These are phyloP conservation scores for Lenzites betulinus DNA, from an alignment of 768 basidiomycete genomes.

Conservation along the genomic window DNA sequence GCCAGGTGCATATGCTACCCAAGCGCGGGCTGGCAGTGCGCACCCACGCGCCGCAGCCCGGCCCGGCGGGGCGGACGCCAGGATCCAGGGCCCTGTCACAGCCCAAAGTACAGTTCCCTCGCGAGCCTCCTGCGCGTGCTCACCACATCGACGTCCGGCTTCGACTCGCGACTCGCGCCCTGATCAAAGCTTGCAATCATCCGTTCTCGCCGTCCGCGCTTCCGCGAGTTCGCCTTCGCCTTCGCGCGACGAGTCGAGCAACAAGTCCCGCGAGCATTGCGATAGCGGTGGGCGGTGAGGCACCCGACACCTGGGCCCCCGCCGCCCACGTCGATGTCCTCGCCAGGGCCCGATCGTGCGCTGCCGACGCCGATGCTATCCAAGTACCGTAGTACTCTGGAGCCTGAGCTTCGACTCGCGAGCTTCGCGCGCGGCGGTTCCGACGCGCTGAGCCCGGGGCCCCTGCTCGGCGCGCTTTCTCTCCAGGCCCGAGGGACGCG, in stretches of 20 bases:
- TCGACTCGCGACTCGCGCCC: neutral
- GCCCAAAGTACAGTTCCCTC: no score
- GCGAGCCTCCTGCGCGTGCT: no score
- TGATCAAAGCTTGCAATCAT: no score
- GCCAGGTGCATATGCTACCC: neutral
- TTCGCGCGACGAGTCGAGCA: neutral
- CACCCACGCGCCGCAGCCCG: neutral
- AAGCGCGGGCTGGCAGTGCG: neutral
- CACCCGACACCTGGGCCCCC: no score
- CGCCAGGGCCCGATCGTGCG: neutral
- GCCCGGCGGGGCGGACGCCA: neutral
- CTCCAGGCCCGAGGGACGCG: no score
- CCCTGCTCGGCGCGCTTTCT: no score
- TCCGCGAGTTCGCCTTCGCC: neutral
- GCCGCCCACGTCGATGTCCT: no score
- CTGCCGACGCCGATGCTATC: neutral
- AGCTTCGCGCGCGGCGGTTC: no score
- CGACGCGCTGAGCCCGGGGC: no score
- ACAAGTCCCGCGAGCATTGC: slow-evolving; percentile 6
- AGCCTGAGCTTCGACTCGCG: no score
- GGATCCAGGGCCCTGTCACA: neutral
- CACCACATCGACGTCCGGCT: neutral
- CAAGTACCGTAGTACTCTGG: no score
- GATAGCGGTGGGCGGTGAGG: neutral
- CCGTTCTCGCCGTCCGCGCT: no score